Evolutionary conservation across 148 eudicot genomes (phyloP).

Genomic region (Silene uniflora): DNA sequence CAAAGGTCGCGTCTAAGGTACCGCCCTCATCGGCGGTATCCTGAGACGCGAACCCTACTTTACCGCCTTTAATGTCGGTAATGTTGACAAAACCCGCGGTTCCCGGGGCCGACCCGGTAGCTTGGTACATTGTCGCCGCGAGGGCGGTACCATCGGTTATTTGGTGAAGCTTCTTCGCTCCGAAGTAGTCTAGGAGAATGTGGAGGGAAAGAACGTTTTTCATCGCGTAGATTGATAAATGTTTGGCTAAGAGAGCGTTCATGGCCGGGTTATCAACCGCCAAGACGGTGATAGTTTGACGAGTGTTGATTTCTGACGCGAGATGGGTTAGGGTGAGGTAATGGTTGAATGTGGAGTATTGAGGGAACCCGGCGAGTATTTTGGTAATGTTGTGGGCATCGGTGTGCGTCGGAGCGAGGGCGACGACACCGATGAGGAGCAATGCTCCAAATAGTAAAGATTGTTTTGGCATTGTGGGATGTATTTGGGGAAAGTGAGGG

Average conservation of each 20-base stretch:
- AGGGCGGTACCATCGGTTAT: slow-evolving; percentile 76
- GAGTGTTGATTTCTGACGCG: slow-evolving; percentile 77
- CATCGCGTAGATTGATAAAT: slow-evolving; percentile 49
- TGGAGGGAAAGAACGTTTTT: slow-evolving; percentile 80
- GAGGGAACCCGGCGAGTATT: slow-evolving; percentile 55
- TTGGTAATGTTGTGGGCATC: slow-evolving; percentile 72
- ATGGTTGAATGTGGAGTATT: slow-evolving; percentile 83
- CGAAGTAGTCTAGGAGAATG: slow-evolving; percentile 84
- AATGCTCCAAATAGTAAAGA: slow-evolving; percentile 34
- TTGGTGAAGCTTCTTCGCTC: slow-evolving; percentile 88
- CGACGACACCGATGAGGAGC: slow-evolving; percentile 27
- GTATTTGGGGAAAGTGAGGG: slow-evolving; percentile 5
- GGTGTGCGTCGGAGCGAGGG: slow-evolving; percentile 14
- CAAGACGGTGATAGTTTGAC: slow-evolving; percentile 77
- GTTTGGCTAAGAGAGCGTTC: slow-evolving; percentile 40
- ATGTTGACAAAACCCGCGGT: slow-evolving; percentile 84
- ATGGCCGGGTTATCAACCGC: slow-evolving; percentile 83
- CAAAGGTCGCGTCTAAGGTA: slow-evolving; percentile 36
- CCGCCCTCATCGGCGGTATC: slow-evolving; percentile 41
- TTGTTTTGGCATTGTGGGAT: slow-evolving; percentile 15
- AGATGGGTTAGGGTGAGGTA: slow-evolving; percentile 86
- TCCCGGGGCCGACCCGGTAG: slow-evolving; percentile 79
- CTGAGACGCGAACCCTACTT: slow-evolving; percentile 67
- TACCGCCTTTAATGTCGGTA: slow-evolving; percentile 77
- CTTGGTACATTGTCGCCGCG: slow-evolving; percentile 94